These are phyloP conservation scores for Citrus mangshanensis DNA, from an alignment of 345 rosid species.

Conservation along the genomic window DNA sequence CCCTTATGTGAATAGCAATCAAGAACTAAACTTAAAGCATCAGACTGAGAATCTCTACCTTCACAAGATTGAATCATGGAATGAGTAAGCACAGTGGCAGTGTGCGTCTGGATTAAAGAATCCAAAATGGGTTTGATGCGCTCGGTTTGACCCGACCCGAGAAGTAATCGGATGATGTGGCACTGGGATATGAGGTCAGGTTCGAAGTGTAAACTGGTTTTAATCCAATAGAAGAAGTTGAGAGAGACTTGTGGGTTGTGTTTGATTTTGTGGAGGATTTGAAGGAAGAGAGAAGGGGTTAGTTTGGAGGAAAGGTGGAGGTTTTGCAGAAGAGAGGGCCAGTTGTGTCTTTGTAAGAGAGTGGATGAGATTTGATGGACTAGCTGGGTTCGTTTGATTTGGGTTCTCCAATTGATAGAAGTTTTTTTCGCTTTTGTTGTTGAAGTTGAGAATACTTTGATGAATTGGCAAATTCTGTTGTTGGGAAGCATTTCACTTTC, in stretches of 20 bases:
- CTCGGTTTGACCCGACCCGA: constrained; percentile 29
- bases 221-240: constrained; percentile 57
- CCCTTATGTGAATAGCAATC: constrained; percentile 43
- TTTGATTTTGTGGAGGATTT: constrained; percentile 49
- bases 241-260: constrained; percentile 40
- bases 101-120: constrained; percentile 36
- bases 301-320: constrained; percentile 47
- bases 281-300: constrained; percentile 45
- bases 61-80: constrained; percentile 44
- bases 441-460: constrained; percentile 36
- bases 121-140: constrained; percentile 35
- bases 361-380: constrained; percentile 54
- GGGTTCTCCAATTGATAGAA: constrained; percentile 48
- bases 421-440: constrained; percentile 14
- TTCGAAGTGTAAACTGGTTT: constrained; percentile 39
- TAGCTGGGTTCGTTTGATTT: constrained; percentile 31
- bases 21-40: constrained; percentile 39
- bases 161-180: constrained; percentile 29
- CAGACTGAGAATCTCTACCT: constrained; percentile 32
- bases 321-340: constrained; percentile 37
- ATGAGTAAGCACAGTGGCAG: constrained; percentile 26
- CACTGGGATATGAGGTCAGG: constrained; percentile 60
- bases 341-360: constrained; percentile 52
- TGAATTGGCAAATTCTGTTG: not conserved
- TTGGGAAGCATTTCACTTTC: constrained; percentile 20